phyloP scores from a whole-genome alignment of 768 basidiomycete species.

The Boletus edulis region DNA sequence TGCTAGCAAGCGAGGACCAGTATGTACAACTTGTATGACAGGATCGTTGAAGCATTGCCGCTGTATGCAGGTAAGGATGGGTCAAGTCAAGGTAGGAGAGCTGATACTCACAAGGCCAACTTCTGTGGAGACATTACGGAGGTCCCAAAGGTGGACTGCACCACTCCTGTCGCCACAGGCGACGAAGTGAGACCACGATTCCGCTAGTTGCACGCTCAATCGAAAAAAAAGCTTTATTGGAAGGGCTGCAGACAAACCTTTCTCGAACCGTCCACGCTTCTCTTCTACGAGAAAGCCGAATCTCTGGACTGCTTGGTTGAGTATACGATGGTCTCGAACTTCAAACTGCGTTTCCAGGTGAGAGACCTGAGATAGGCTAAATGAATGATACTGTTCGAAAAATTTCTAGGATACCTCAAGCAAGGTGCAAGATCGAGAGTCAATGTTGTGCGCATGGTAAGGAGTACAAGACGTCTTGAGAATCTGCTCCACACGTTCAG shows the following conservation, averaged over 20 bases:
- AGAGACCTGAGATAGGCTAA: conserved; percentile 35
- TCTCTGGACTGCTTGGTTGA: conserved; percentile 35
- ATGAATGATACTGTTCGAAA: not conserved
- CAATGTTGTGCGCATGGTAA: conserved; percentile 40
- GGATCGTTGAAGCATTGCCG: conserved; percentile 35
- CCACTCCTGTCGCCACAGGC: conserved; percentile 45
- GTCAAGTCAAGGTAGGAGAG: not conserved
- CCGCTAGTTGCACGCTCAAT: conserved; percentile 19
- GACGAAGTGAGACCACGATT: conserved; percentile 35
- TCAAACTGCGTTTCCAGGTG: conserved; percentile 54
- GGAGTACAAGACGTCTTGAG: conserved; percentile 43
- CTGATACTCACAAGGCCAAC: conserved; percentile 21
- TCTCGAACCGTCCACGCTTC: conserved; percentile 42
- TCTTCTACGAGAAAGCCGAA: conserved; percentile 43
- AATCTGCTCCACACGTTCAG: conserved; percentile 41
- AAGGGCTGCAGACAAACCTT: conserved; percentile 34
- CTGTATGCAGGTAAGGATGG: conserved; percentile 21
- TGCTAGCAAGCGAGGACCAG: conserved; percentile 33
- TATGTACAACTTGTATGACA: conserved; percentile 38
- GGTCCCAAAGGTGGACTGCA: conserved; percentile 45
- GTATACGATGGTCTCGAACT: conserved; percentile 44
- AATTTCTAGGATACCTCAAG: conserved; percentile 38
- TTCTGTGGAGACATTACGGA: conserved; percentile 36
- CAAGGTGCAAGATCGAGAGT: conserved; percentile 39
- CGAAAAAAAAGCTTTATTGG: conserved; percentile 10